These are phyloP conservation scores for Leccinum incarnatum DNA, from an alignment of 768 basidiomycete species.

Conservation along the genomic window DNA sequence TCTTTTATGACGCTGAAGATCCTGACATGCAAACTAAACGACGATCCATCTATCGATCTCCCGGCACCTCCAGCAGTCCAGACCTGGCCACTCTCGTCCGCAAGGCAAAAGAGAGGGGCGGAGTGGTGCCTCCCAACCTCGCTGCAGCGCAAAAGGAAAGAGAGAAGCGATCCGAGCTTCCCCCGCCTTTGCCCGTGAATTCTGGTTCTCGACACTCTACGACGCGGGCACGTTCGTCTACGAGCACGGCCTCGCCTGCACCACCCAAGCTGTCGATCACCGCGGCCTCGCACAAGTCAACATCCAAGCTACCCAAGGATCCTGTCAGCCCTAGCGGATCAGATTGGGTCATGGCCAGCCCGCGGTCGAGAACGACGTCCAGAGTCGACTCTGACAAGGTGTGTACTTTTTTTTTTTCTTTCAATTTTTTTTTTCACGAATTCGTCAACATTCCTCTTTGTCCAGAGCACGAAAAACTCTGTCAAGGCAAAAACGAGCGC, in stretches of 20 bases:
- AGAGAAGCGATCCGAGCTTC: conserved; percentile 38
- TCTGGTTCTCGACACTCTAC: conserved; percentile 26
- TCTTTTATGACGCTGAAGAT: conserved; percentile 66
- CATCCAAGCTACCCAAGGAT: conserved; percentile 25
- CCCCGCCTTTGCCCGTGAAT: conserved; percentile 43
- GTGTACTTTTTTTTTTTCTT: background rate
- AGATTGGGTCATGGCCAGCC: conserved; percentile 50
- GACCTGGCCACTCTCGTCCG: conserved; percentile 85
- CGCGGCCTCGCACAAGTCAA: conserved; percentile 21
- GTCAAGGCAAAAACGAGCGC: conserved; percentile 79
- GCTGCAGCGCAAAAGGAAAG: conserved; percentile 26
- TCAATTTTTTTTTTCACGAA: background rate
- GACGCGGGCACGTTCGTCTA: conserved; percentile 43
- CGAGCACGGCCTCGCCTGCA: conserved; percentile 31
- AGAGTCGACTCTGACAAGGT: conserved; percentile 52
- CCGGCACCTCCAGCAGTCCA: conserved; percentile 88
- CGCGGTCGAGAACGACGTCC: conserved; percentile 41
- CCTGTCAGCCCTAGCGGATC: conserved; percentile 35
- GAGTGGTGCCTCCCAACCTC: conserved; percentile 36
- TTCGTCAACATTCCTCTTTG: background rate
- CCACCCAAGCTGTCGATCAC: conserved; percentile 38
- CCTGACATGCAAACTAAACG: conserved; percentile 69
- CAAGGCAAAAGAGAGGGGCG: conserved; percentile 75
- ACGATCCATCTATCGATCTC: conserved; percentile 81
- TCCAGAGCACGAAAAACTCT: conserved; percentile 48